These are phyloP conservation scores for Penicillium coffeae DNA, from an alignment of 495 filamentous ascomycete species.

Conservation along the genomic window DNA sequence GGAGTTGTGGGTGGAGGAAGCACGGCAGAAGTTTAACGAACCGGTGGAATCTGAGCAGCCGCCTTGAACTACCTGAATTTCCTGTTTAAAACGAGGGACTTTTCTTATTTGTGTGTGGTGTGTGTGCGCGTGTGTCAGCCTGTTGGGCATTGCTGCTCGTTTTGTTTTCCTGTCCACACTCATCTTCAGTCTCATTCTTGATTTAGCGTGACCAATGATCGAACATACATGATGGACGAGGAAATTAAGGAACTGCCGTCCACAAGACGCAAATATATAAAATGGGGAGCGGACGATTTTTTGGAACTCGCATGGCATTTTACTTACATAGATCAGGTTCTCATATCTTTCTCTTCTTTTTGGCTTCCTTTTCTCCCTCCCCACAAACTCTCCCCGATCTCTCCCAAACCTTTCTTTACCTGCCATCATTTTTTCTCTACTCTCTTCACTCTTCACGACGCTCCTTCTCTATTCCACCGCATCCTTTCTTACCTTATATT, in stretches of 20 bases:
- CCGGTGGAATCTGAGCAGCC: conserved; percentile 43
- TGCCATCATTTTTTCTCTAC: conserved; percentile 5
- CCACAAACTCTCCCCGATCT: background rate
- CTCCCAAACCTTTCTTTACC: conserved; percentile 3
- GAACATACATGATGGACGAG: conserved; percentile 48
- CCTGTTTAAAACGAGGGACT: background rate
- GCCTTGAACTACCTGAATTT: conserved; percentile 22
- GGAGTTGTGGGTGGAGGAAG: conserved; percentile 56
- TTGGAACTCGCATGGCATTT: conserved; percentile 46
- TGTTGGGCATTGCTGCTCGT: conserved; percentile 24
- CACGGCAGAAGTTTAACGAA: conserved; percentile 52
- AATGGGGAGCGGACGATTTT: conserved; percentile 42
- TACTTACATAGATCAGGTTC: conserved; percentile 44
- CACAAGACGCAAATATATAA: conserved; percentile 45
- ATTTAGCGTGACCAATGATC: conserved; percentile 51
- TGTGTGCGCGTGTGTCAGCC: conserved; percentile 13
- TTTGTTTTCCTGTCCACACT: conserved; percentile 25
- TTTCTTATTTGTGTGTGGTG: conserved; percentile 10
- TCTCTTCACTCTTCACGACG: conserved; percentile 12
- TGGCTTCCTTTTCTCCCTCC: conserved; percentile 8
- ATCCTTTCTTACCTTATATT: conserved; percentile 13
- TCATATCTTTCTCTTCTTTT: conserved; percentile 33
- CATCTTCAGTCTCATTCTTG: conserved; percentile 38
- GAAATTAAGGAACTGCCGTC: conserved; percentile 38
- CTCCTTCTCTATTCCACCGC: conserved; percentile 16